Base-by-base conservation (phyloP, 139 green algal species). In the Pseudopediastrum boryanum region DNA sequence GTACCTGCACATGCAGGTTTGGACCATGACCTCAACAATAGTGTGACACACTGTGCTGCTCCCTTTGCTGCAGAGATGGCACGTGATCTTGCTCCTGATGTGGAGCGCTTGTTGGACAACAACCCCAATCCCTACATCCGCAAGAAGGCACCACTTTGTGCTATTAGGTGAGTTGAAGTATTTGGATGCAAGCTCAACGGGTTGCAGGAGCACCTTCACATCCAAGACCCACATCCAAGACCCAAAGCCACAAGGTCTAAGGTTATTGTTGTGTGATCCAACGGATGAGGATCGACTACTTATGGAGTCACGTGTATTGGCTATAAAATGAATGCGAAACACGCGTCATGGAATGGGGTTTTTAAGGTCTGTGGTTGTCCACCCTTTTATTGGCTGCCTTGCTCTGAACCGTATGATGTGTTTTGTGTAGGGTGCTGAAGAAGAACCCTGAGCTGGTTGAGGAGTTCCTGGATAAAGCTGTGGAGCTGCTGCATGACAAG, bases 401-500 rank as follows among this genome's bases (percentile, higher is more conserved):
- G n/a, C n/a, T n/a, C n/a, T n/a, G n/a, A n/a, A n/a, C n/a, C n/a
- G n/a, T n/a, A n/a, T n/a, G n/a, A n/a, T n/a, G n/a, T n/a, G n/a
- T n/a, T n/a, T n/a, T n/a, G n/a, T n/a, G n/a, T 82, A 94, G 93
- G 74, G 85, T 99, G 33, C 62, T 98, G 46, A 88, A 91, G 43
- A 99, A 99, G 86, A 90, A 97, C 35, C 96, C 96, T 23, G 96
- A 99, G 29, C 84, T 97, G 69, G 67, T 96, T 48, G 96, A 99
- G 81, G 78, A 85, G 41, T 98, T 98, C 73, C 51, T 90, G 52
- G 91, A 95, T 51, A 73, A 76, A n/a, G 90, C 93, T 9, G 79
- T 82, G 6, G 65, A 84, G 10, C 85, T 99, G 76, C 85, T 99
- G 33, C 85, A 83, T 27, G 96, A 99, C 71, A 86, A 92, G 33